phyloP scores from a whole-genome alignment of 75 land plant genomes.

The Cupressus sempervirens region DNA sequence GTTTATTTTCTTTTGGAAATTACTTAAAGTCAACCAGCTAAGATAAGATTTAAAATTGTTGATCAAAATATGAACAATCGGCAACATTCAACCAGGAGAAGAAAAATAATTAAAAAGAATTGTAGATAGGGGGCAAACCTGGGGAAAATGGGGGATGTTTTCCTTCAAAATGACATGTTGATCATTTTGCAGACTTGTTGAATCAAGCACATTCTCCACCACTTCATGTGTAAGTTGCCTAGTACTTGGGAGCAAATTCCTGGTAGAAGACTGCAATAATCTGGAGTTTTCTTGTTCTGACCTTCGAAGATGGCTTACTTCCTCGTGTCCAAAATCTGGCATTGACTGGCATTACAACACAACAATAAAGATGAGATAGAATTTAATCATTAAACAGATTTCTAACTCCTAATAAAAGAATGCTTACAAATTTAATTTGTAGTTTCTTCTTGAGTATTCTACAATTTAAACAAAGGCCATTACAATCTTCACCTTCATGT shows the following conservation, averaged over 20 bases:
- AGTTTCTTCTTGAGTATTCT: background rate
- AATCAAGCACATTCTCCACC: background rate
- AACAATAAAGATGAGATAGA: background rate
- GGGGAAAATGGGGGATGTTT: conserved; percentile 4
- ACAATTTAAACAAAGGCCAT: background rate
- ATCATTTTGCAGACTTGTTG: background rate
- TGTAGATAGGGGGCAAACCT: background rate
- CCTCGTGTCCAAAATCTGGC: background rate
- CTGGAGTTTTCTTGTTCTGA: background rate
- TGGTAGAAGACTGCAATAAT: background rate
- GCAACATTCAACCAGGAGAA: background rate
- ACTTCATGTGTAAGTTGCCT: background rate
- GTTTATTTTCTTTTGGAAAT: background rate
- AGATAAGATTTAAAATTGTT: background rate
- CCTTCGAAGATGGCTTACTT: background rate
- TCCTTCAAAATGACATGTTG: conserved; percentile 10
- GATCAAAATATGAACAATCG: background rate
- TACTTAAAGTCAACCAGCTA: background rate
- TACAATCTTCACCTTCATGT: background rate
- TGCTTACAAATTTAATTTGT: background rate
- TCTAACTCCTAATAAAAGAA: background rate
- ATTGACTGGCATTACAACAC: background rate
- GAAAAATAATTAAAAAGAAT: background rate
- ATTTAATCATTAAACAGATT: background rate
- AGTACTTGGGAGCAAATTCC: background rate